phyloP scores from a whole-genome alignment of 1,284 basidiomycete genomes.

The Spongispora temasekensis region DNA sequence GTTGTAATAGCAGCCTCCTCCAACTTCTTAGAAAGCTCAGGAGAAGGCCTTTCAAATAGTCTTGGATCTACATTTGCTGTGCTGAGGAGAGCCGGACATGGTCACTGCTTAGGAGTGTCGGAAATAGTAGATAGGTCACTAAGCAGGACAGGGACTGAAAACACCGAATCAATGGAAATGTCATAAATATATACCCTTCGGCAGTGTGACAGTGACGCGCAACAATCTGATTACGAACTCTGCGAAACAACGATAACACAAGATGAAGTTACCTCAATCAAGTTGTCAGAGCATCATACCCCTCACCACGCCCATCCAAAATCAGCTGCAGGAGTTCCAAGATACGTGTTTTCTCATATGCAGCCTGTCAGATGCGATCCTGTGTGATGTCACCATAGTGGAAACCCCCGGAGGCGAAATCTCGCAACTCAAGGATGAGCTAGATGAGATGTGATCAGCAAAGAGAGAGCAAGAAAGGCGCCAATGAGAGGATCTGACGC shows the following conservation, averaged over 20 bases:
- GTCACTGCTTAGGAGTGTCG: background rate
- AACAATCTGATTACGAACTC: background rate
- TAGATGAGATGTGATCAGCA: background rate
- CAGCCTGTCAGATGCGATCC: background rate
- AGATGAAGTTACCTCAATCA: background rate
- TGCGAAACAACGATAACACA: background rate
- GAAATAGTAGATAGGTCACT: background rate
- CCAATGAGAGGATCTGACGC: background rate
- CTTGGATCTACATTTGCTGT: background rate
- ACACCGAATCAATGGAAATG: background rate
- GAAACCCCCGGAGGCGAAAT: background rate
- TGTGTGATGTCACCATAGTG: background rate
- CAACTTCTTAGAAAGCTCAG: background rate
- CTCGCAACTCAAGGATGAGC: background rate
- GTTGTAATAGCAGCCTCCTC: background rate
- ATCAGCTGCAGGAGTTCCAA: background rate
- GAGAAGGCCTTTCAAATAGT: background rate
- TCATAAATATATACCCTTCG: background rate
- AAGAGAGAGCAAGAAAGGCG: background rate
- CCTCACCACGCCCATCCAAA: background rate
- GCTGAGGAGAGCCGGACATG: background rate
- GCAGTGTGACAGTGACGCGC: background rate
- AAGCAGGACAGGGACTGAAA: background rate
- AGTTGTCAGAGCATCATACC: background rate
- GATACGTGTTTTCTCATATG: background rate